A percentile compares a stretch with the other conserved stretches of the same genome.
Conservation (phyloP, 2,329 filamentous ascomycete genomes). For the Acarospora socialis region DNA sequence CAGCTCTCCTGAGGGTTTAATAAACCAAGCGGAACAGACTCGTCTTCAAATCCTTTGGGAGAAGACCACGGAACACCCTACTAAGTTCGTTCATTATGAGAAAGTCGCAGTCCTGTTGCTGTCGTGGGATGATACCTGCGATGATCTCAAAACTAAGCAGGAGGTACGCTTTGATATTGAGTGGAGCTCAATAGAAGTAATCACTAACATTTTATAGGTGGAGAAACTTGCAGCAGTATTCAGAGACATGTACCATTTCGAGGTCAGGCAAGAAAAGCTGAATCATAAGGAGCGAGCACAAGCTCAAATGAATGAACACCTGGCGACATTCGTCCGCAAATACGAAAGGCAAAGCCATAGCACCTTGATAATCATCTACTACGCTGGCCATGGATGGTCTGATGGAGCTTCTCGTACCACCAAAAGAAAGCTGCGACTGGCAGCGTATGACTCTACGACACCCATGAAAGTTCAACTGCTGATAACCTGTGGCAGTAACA, state of each 20-base stretch:
- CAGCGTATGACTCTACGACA: not conserved
- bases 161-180: too few relatives aligned
- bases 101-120: slow-evolving; percentile 10
- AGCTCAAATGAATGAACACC: slow-evolving; percentile 11
- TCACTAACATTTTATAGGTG: too few relatives aligned
- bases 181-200: too few relatives aligned
- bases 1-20: too few relatives aligned
- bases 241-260: slow-evolving; percentile 4
- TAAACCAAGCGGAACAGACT: too few relatives aligned
- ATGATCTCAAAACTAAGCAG: slow-evolving; percentile 4
- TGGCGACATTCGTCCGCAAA: slow-evolving; percentile 13
- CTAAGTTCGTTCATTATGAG: slow-evolving; percentile 2
- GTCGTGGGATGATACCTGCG: slow-evolving; percentile 3
- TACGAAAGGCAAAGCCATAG: slow-evolving; percentile 12
- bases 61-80: slow-evolving; percentile 7
- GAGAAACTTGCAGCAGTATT: slow-evolving; percentile 3
- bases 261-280: slow-evolving; percentile 2
- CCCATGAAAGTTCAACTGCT: not conserved
- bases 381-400: slow-evolving; percentile 18
- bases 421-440: not conserved
- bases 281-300: slow-evolving; percentile 9
- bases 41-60: slow-evolving; percentile 9
- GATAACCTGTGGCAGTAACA: not conserved
- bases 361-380: slow-evolving; percentile 19
- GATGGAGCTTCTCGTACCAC: slow-evolving; percentile 6